These are phyloP conservation scores for Aspergillus diversus DNA, from an alignment of 495 filamentous ascomycete species.

Conservation along the genomic window DNA sequence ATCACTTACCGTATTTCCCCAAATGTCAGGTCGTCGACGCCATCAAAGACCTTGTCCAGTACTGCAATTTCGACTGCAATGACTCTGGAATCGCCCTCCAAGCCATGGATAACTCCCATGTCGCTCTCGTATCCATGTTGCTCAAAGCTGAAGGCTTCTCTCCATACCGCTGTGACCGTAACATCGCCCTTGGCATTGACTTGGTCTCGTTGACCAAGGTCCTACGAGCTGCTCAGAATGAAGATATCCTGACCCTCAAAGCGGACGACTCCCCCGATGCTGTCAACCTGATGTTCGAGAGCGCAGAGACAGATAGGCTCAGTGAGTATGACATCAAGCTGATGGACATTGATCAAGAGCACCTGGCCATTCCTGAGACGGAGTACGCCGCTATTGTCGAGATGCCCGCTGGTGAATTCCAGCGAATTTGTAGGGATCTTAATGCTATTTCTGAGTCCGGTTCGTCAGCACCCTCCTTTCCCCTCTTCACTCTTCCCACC, in stretches of 20 bases:
- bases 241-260: conserved; percentile 95
- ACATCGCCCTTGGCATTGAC: conserved; percentile 98
- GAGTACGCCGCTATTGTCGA: conserved; percentile 91
- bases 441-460: conserved; percentile 92
- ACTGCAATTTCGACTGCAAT: conserved; percentile 99
- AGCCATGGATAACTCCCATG: conserved; percentile 99
- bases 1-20: conserved; percentile 8
- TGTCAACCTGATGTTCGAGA: conserved; percentile 96
- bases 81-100: conserved; percentile 97
- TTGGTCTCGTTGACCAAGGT: conserved; percentile 96
- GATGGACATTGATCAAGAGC: conserved; percentile 99
- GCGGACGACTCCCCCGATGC: conserved; percentile 95
- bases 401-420: conserved; percentile 91
- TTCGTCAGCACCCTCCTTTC: conserved; percentile 41
- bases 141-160: conserved; percentile 95
- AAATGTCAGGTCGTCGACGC: conserved; percentile 84
- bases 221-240: conserved; percentile 88
- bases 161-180: conserved; percentile 97
- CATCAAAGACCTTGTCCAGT: conserved; percentile 98
- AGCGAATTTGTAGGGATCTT: conserved; percentile 91
- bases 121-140: conserved; percentile 98
- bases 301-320: conserved; percentile 81
- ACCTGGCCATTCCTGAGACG: conserved; percentile 97
- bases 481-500: neutral
- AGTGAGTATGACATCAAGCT: conserved; percentile 99